phyloP scores from a whole-genome alignment of 257 asterid species.

The Primulina eburnea region DNA sequence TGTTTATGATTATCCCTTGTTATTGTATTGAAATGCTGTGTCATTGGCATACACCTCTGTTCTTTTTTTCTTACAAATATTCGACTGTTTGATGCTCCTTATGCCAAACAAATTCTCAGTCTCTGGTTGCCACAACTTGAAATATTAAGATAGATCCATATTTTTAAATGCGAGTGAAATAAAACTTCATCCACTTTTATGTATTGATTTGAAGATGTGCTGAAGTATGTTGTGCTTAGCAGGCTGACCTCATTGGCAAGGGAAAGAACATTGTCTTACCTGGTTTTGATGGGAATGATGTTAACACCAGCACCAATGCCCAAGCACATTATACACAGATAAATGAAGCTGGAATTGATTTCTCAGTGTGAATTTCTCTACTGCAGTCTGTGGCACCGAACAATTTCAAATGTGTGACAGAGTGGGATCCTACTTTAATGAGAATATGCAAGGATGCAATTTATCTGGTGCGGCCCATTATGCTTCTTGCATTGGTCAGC shows the following conservation, averaged over 20 bases:
- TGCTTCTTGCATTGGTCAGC: not conserved
- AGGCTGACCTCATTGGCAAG: conserved; percentile 7
- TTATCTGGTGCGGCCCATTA: conserved; percentile 10
- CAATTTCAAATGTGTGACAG: not conserved
- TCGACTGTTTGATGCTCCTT: not conserved
- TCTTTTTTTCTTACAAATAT: not conserved
- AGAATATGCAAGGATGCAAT: conserved; percentile 17
- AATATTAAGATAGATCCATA: not conserved
- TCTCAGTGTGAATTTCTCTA: conserved; percentile 21
- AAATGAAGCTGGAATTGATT: conserved; percentile 20
- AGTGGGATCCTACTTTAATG: conserved; percentile 1
- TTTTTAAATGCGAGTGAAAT: not conserved
- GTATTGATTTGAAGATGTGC: not conserved
- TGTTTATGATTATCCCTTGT: not conserved
- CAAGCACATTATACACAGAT: not conserved
- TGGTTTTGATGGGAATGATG: conserved; percentile 21
- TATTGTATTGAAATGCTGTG: not conserved
- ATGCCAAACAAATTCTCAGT: not conserved
- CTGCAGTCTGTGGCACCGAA: conserved; percentile 16
- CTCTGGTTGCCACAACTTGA: not conserved
- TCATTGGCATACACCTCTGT: not conserved
- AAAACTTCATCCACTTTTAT: not conserved
- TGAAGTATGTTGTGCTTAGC: not conserved
- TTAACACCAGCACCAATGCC: conserved; percentile 24
- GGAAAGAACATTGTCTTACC: not conserved